Base-by-base conservation (phyloP, 2,329 filamentous ascomycete species). In the Chaetomiaceae sp. region DNA sequence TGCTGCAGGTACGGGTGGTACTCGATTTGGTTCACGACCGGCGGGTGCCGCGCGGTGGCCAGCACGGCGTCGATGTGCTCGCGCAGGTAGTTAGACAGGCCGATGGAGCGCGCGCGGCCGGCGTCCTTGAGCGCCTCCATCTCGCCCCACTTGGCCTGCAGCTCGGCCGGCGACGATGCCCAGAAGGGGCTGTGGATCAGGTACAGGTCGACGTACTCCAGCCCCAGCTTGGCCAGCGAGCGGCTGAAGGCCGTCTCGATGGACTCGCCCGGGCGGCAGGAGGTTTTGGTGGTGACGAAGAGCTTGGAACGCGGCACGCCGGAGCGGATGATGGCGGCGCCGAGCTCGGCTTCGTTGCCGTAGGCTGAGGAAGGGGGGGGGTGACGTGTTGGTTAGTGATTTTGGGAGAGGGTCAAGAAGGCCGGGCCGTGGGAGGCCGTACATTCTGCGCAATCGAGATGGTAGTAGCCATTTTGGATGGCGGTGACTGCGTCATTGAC, bases 21-120 rank as follows among this genome's bases (percentile, higher is more conserved):
- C 69, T 91, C 86, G 60, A 91, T 85, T 72, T 93, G 86, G 68
- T 91, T 90, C 51, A 86, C 76, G 6, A 78, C 81, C 1, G 87
- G 87, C 3, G 70, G 61, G 50, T 84, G 62, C 56, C 74, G 76
- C 41, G 81, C 81, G 5, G 79, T 78, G 60, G 74, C 62, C 2
- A 83, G 67, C 34, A 83, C 60, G 3, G 67, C 59, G 60, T 83
- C 74, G 17, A 84, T 64, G 54, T 84, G 68, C 35, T 67, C 60
- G 56, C 73, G 67, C 26, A 77, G 58, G 60, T 85, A 91, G 69
- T 91, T 93, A 58, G 83, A 87, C 12, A 93, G 81, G 42, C 87
- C 87, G 56, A 93, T 88, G 46, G 82, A 79, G 54, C 72, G 75
- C 39, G 79, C 81, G 50, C 77, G 77, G 52, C 84, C 84, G 1